phyloP scores from a whole-genome alignment of 1,139 yeast species.

The Hyphopichia khmerensis region DNA sequence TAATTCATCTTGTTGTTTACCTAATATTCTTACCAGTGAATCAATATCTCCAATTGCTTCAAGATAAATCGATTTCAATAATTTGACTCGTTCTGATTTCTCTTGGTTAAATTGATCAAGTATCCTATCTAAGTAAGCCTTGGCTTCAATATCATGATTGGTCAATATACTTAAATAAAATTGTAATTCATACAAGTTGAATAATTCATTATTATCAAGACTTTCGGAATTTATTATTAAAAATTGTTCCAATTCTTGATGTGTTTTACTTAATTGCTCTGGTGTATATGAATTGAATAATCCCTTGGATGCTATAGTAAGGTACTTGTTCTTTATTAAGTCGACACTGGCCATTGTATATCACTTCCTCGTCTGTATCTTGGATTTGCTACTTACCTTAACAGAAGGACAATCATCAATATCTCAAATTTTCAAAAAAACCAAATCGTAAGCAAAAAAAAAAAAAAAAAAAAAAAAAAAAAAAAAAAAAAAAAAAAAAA shows the following conservation, averaged over 20 bases:
- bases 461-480: too few relatives aligned
- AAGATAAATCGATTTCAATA: conserved; percentile 55
- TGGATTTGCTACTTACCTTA: too few relatives aligned
- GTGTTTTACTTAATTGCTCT: conserved; percentile 26
- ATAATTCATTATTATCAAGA: conserved; percentile 50
- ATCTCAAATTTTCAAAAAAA: too few relatives aligned
- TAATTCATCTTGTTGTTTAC: conserved; percentile 35
- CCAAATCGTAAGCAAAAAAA: too few relatives aligned
- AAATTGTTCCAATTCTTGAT: conserved; percentile 32
- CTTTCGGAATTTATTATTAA: conserved; percentile 26
- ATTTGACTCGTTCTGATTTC: conserved; percentile 53
- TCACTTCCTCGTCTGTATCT: too few relatives aligned
- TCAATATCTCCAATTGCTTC: conserved; percentile 51
- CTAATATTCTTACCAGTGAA: conserved; percentile 36
- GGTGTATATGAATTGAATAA: conserved; percentile 38
- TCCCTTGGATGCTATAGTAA: conserved; percentile 30
- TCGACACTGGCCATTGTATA: conserved; percentile 13
- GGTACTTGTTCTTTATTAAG: conserved; percentile 22
- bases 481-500: too few relatives aligned
- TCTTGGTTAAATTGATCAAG: conserved; percentile 62
- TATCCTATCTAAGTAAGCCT: conserved; percentile 58
- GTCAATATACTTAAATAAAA: conserved; percentile 65
- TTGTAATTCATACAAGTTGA: conserved; percentile 65
- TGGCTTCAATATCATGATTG: conserved; percentile 72
- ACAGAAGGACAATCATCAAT: too few relatives aligned